Conservation (phyloP, 768 basidiomycete genomes). For the Thelephora ganbajun region DNA sequence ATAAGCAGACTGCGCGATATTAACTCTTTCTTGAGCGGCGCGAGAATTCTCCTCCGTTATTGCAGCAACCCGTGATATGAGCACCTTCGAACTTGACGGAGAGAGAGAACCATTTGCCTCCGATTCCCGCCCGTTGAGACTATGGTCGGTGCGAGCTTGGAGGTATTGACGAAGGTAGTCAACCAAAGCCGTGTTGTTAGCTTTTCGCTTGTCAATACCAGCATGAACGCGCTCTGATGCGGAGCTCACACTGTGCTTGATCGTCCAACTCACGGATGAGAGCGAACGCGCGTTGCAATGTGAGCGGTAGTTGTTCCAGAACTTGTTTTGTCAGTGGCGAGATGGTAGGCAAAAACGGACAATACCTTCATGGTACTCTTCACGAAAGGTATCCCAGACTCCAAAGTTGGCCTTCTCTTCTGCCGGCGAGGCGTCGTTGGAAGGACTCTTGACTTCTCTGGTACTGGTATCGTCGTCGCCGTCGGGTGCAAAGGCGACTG, state of each 20-base stretch:
- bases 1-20: conserved; percentile 53
- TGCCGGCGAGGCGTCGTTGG: neutral
- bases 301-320: conserved; percentile 66
- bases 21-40: conserved; percentile 66
- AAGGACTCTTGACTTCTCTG: neutral
- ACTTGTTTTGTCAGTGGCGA: conserved; percentile 25
- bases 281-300: conserved; percentile 54
- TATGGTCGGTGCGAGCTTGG: too few species aligned
- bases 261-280: conserved; percentile 64
- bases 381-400: conserved; percentile 56
- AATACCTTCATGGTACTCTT: conserved; percentile 69
- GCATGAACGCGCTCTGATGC: neutral
- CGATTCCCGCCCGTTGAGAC: too few species aligned
- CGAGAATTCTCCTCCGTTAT: conserved; percentile 46
- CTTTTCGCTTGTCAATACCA: neutral
- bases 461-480: neutral
- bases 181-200: neutral
- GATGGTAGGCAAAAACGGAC: neutral
- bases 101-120: conserved; percentile 17
- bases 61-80: conserved; percentile 45
- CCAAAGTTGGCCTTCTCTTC: neutral
- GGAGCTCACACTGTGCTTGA: conserved; percentile 35
- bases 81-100: conserved; percentile 28
- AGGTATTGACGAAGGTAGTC: too few species aligned
- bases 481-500: neutral